Conservation (phyloP, 352 stramenopile genomes). For the Phytophthora europaea region DNA sequence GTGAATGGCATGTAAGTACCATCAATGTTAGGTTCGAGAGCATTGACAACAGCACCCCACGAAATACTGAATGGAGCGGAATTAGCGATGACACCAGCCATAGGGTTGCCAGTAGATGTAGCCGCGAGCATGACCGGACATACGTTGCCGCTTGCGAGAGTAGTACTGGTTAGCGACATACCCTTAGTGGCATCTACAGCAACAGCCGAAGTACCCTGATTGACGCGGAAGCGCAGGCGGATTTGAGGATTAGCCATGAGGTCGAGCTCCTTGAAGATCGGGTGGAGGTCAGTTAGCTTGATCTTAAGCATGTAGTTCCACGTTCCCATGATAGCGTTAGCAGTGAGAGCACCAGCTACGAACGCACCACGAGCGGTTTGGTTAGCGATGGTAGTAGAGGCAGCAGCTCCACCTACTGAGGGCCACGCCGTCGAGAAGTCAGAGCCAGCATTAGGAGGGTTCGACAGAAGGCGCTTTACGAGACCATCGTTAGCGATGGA, state of each 20-base stretch:
- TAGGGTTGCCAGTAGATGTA: neutral
- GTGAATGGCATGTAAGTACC: neutral
- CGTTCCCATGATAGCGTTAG: too few relatives aligned
- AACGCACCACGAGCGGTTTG: too few relatives aligned
- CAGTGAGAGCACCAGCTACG: too few relatives aligned
- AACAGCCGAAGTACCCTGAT: too few relatives aligned
- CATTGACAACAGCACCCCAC: neutral
- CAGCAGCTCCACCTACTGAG: neutral
- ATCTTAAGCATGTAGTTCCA: too few relatives aligned
- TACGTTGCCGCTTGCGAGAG: neutral
- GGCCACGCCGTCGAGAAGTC: slow-evolving; percentile 2
- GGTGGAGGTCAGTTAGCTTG: neutral
- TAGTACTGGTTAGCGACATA: too few relatives aligned
- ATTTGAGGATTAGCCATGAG: slow-evolving; percentile 13
- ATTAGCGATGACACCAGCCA: slow-evolving; percentile 1
- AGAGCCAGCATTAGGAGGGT: slow-evolving; percentile 3
- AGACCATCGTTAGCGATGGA: neutral
- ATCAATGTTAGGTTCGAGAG: slow-evolving; percentile 16
- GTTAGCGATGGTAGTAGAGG: neutral
- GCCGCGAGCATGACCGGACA: slow-evolving; percentile 15
- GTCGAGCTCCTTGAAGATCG: slow-evolving; percentile 11
- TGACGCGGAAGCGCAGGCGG: too few relatives aligned
- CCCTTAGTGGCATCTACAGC: too few relatives aligned
- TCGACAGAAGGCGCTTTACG: neutral
- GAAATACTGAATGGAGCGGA: neutral